Evolutionary conservation across 371 early-diverging fungal genomes (phyloP).

Genomic region (Circinella umbellata): DNA sequence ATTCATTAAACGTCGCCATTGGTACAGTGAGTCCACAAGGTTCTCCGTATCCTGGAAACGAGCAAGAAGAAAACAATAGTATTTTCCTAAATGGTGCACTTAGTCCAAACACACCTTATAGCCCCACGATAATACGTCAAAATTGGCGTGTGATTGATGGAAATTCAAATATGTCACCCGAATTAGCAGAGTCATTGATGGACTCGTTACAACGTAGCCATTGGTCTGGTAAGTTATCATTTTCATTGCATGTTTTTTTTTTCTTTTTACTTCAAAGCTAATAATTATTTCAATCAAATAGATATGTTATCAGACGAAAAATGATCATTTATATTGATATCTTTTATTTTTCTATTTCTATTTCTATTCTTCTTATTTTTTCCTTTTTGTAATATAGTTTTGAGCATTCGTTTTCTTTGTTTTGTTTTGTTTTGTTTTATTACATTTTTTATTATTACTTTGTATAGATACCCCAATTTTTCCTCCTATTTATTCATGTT

Average conservation of each 20-base stretch:
- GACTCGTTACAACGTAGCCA: constrained; percentile 34
- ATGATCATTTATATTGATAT: background rate
- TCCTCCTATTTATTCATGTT: background rate
- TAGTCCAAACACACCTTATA: constrained; percentile 13
- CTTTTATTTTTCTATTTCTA: background rate
- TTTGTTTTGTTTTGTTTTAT: background rate
- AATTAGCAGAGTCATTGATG: constrained; percentile 40
- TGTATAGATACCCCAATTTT: background rate
- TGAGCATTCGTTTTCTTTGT: background rate
- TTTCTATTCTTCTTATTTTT: too few relatives aligned
- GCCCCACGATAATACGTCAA: constrained; percentile 19
- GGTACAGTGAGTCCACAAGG: constrained; percentile 28
- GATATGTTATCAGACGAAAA: constrained; percentile 8
- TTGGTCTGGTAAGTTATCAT: constrained; percentile 31
- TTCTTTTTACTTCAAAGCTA: background rate
- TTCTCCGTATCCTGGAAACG: constrained; percentile 26
- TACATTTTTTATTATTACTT: background rate
- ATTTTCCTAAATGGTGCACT: constrained; percentile 11
- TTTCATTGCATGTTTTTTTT: too few relatives aligned
- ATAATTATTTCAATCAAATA: background rate
- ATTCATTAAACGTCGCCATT: constrained; percentile 25
- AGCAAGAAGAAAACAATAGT: constrained; percentile 24
- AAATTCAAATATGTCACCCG: constrained; percentile 38
- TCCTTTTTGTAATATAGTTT: constrained; percentile 5
- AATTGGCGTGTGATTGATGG: constrained; percentile 41